Base-by-base conservation (phyloP, 345 rosid genomes). In the Brassica juncea region DNA sequence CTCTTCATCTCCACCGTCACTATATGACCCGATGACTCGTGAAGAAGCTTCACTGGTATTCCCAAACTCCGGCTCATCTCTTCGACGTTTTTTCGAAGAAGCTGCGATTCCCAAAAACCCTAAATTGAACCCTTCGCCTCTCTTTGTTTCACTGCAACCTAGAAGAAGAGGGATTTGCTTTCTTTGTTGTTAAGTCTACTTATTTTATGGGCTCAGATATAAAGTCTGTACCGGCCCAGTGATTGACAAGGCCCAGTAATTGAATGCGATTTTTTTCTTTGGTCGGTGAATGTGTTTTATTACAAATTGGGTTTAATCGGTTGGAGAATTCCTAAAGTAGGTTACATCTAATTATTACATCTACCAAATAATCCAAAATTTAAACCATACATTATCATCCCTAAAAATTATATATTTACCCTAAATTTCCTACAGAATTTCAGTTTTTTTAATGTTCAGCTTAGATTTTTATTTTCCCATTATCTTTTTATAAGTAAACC, bases 1-100 rank as follows among this genome's bases (percentile, higher is more conserved):
- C 94, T 90, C 85, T 92, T 92, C 35, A 92, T 83, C 89, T 92
- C 97, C 77, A 90, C 94, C 31, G 97, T 89, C 28, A 92, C 97
- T 2, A 88, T 66, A 64, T 90, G 97, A 7, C 97, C 97, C 0
- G 94, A 87, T 1, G 97, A 90, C 80, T 92, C 97, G 83, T 92
- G 97, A 2, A 92, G 85, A 15, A 92, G 85, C 86, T 92, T 92
- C 85, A 92, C 97, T 76, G 97, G 97, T 80, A 92, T 92, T 9
- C 93, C 94, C 80, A 92, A 86, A 76, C 97, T 92, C 58, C 94
- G 81, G 71, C 97, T 92, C 97, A 92, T 77, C 74, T n/a, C 35
- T 59, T 59, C 35, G 30, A 15, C 15, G 6, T 7, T 23, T 59
- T 57, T 59, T 23, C 63, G 14, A 59, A 59, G n/a, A 23, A 59